These are phyloP conservation scores for Leccinum sublutescens DNA, from an alignment of 768 basidiomycete species.

Conservation along the genomic window DNA sequence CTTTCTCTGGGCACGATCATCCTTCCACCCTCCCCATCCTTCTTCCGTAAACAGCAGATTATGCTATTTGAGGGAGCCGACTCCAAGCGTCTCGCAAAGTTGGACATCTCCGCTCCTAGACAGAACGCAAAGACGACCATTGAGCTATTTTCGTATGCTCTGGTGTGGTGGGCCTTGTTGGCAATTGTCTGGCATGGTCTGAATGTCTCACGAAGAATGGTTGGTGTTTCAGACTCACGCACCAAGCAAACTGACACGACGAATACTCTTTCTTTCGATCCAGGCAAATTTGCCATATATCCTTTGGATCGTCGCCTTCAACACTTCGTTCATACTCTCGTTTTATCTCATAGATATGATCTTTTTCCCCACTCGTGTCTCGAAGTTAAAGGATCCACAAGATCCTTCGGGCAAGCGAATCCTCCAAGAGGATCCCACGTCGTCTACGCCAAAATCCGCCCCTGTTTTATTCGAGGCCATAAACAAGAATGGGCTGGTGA, in stretches of 20 bases:
- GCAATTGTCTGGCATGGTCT: slow-evolving; percentile 34
- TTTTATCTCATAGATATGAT: slow-evolving; percentile 76
- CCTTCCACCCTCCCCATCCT: slow-evolving; percentile 74
- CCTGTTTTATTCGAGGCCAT: slow-evolving; percentile 71
- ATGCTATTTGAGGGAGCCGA: slow-evolving; percentile 15
- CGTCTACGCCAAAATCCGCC: slow-evolving; percentile 25
- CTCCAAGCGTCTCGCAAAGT: slow-evolving; percentile 1
- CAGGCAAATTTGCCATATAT: slow-evolving; percentile 90
- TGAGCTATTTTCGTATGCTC: slow-evolving; percentile 72
- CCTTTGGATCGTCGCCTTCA: slow-evolving; percentile 87
- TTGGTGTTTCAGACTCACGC: slow-evolving; percentile 33
- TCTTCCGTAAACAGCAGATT: slow-evolving; percentile 54
- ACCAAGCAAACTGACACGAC: neutral
- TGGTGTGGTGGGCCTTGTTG: slow-evolving; percentile 75
- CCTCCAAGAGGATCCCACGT: slow-evolving; percentile 24
- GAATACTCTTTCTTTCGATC: neutral
- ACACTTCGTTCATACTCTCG: slow-evolving; percentile 77
- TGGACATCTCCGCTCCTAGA: slow-evolving; percentile 38
- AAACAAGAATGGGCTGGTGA: slow-evolving; percentile 72
- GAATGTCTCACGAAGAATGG: slow-evolving; percentile 60
- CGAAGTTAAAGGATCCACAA: slow-evolving; percentile 23
- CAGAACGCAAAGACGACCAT: slow-evolving; percentile 73
- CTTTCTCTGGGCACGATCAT: slow-evolving; percentile 77
- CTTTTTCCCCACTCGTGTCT: slow-evolving; percentile 54
- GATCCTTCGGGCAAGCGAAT: slow-evolving; percentile 27